Evolutionary conservation across 495 filamentous ascomycete species (phyloP), one percentile per base, ranked within the genome.

Genomic region (Pseudevernia furfuracea): DNA sequence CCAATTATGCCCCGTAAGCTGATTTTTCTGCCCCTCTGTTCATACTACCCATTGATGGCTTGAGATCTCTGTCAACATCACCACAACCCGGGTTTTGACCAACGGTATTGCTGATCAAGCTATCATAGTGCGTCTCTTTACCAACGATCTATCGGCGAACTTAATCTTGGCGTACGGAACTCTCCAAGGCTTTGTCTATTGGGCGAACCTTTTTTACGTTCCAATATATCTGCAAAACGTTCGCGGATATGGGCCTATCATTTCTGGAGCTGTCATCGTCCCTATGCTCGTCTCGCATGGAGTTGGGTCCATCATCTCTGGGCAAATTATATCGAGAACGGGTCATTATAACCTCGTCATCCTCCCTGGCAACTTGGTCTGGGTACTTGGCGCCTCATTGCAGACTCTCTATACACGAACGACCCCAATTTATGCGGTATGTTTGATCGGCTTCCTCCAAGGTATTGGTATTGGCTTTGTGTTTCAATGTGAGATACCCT

Each of bases 131-230:
- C 57, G 57, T 34, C 57, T 59, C 57, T 59, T 59, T 21, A 59
- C 8, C 57, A 59, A 59, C n/a, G 57, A 59, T 8, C 23, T 39
- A 21, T 59, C 57, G 36, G 57, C 57, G 36, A 59, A 59, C 57
- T 23, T 59, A 36, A 41, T 59, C 57, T 39, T 59, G 57, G 17
- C 28, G 32, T 59, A 59, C 21, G 36, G 57, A 6, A 59, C 57
- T 28, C 57, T 59, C n/a, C 57, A 59, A 23, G 57, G 57, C 36
- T 25, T 59, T 36, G 36, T 37, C n/a, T 59, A 59, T 37, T 59
- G 57, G 57, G 57, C 57, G 36, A 59, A 59, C n/a, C 57, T 59
- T 15, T 59, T 59, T 36, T 39, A 59, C n/a, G 57, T 59, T 8
- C 57, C 57, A 23, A 3, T 59, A 23, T 59, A 59, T 39, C 57